A percentile compares a stretch with the other conserved stretches of the same genome.
These are phyloP conservation scores for Amanita phalloides DNA, from an alignment of 768 basidiomycete genomes.

Conservation along the genomic window DNA sequence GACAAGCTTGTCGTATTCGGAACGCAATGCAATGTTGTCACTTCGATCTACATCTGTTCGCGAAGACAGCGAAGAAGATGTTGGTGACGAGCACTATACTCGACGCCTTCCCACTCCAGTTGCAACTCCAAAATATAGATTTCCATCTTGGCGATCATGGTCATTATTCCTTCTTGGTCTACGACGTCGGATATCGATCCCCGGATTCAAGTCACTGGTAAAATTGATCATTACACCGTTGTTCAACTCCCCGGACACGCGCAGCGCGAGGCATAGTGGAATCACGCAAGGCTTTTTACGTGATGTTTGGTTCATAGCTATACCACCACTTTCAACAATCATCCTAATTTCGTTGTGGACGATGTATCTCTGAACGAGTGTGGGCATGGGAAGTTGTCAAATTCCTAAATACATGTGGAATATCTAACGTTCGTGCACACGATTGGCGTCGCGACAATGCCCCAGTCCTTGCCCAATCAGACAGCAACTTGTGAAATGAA, in stretches of 20 bases:
- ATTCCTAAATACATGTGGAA: no score
- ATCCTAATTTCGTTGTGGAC: constrained; percentile 25
- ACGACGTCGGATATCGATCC: constrained; percentile 11
- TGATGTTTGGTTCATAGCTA: constrained; percentile 31
- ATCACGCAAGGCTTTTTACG: constrained; percentile 21
- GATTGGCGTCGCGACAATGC: no score
- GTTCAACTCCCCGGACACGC: constrained; percentile 7
- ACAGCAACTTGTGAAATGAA: constrained; percentile 18
- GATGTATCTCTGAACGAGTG: not conserved
- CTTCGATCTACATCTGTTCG: not conserved
- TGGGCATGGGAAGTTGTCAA: constrained; percentile 14
- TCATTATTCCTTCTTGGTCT: constrained; percentile 11
- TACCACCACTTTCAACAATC: constrained; percentile 31
- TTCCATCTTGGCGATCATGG: constrained; percentile 3
- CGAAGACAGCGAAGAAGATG: constrained; percentile 1
- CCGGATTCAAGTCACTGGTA: not conserved
- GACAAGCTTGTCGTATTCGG: not conserved
- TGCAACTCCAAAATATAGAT: constrained; percentile 3
- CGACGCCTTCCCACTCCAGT: constrained; percentile 11
- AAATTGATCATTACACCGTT: not conserved
- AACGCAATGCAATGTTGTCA: not conserved
- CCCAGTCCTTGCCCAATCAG: no score
- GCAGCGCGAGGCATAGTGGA: constrained; percentile 7
- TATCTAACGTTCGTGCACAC: no score
- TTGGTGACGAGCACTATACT: not conserved